Evolutionary conservation across 2,329 filamentous ascomycete species (phyloP), one percentile per base, ranked within the genome.

Genomic region (Ophiostoma novo-ulmi): DNA sequence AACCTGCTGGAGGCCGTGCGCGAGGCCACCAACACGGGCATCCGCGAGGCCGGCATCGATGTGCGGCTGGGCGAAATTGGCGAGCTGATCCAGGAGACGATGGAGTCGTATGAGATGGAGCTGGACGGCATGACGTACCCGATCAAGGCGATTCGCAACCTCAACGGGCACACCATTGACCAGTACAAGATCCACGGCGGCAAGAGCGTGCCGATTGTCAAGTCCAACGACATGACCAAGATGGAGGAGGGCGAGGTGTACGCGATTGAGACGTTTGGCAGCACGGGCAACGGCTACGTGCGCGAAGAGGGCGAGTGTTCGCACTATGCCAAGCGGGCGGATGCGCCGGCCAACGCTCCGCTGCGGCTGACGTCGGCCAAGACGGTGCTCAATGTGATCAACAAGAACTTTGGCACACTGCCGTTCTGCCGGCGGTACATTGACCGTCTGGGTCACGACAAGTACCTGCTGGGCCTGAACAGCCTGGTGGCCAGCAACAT

Each of bases 161-260:
- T 97, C 72, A 94, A 91, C 77, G 93, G 93, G 11, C 94, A 97
- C 82, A 94, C 91, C 75, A 97, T 97, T 77, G 85, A 92, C 71
- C 93, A 89, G 73, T 95, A 94, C 83, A 89, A 88, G 79, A 97
- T 97, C 76, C 94, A 97, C 81, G 93, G 94, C 71, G 91, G 88
- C 76, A 97, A 97, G 85, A 93, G 91, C 75, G 92, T 97, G 69
- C 94, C 94, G 0, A 97, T 97, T 76, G 93, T 97, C 74, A 97
- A 97, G 83, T 90, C 88, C 73, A 87, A 87, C 73, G 92, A 97
- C 77, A 88, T 90, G 79, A 96, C 93, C 69, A 97, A 97, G 85
- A 98, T 98, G 94, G 94, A 97, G 82, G 94, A 97, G 81, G 93
- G 93, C 61, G 94, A 98, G 78, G 89, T 93, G 22, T 98, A 96